A percentile compares a stretch with the other conserved stretches of the same genome.
phyloP scores from a whole-genome alignment of 257 asterid genomes.

The Gentiana straminea region DNA sequence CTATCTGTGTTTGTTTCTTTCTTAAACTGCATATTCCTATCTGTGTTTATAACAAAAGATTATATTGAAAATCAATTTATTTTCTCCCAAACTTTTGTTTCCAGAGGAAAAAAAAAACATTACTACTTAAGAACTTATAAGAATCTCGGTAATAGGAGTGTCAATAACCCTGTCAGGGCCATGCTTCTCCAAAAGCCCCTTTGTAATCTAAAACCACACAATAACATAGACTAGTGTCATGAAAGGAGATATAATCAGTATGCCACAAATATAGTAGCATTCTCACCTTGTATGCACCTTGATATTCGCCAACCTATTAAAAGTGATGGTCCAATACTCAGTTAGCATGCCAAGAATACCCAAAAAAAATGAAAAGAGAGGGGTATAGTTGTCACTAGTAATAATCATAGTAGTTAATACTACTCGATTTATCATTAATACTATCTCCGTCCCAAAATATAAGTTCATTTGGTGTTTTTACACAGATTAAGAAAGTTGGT shows the following conservation, averaged over 20 bases:
- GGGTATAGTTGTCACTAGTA: no score
- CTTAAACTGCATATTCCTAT: no score
- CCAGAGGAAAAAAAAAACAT: not conserved
- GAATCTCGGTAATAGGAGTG: conserved; percentile 95
- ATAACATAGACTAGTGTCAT: conserved; percentile 8
- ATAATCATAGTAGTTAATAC: no score
- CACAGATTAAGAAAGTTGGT: no score
- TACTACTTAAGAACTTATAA: conserved; percentile 4
- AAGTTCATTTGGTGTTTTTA: no score
- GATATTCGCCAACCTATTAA: conserved; percentile 91
- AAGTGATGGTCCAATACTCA: conserved; percentile 1
- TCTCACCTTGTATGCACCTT: conserved; percentile 95
- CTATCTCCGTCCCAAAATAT: no score
- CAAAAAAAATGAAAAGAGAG: no score
- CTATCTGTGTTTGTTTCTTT: no score
- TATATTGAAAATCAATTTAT: not conserved
- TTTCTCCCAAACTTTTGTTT: conserved; percentile 1
- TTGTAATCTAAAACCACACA: conserved; percentile 44
- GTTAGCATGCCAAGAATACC: not conserved
- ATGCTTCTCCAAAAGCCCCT: conserved; percentile 81
- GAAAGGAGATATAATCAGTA: not conserved
- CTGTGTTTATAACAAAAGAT: not conserved
- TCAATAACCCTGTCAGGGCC: conserved; percentile 90
- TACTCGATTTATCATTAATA: no score
- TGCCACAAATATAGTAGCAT: not conserved